Evolutionary conservation across 495 filamentous ascomycete genomes (phyloP).

Genomic region (Annulohypoxylon moriforme): DNA sequence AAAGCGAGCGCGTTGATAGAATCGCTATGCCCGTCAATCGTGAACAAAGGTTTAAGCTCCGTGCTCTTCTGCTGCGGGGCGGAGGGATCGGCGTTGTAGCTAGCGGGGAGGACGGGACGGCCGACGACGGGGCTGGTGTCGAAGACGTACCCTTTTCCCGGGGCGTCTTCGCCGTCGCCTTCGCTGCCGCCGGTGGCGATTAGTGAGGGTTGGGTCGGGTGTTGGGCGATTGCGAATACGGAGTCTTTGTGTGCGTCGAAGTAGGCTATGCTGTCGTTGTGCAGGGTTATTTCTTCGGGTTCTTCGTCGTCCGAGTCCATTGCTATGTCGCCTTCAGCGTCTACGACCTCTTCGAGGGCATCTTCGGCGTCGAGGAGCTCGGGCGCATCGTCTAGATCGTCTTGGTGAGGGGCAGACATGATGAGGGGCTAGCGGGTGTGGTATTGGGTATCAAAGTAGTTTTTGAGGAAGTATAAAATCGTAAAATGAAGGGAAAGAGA

Average conservation of each 20-base stretch:
- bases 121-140: slow-evolving; percentile 74
- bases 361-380: slow-evolving; percentile 78
- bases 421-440: slow-evolving; percentile 13
- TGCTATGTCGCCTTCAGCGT: slow-evolving; percentile 74
- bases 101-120: slow-evolving; percentile 74
- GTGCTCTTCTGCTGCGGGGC: slow-evolving; percentile 60
- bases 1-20: slow-evolving; percentile 88
- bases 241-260: slow-evolving; percentile 90
- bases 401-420: slow-evolving; percentile 56
- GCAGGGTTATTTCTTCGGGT: slow-evolving; percentile 77
- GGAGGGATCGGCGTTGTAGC: slow-evolving; percentile 75
- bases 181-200: slow-evolving; percentile 88
- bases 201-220: slow-evolving; percentile 80
- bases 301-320: slow-evolving; percentile 77
- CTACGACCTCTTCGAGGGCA: slow-evolving; percentile 71
- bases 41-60: slow-evolving; percentile 70
- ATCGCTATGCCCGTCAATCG: slow-evolving; percentile 88
- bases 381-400: slow-evolving; percentile 59
- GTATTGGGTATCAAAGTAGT: background rate
- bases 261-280: slow-evolving; percentile 92
- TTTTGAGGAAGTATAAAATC: background rate
- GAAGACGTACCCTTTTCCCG: slow-evolving; percentile 76
- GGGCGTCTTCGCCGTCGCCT: slow-evolving; percentile 74
- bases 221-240: slow-evolving; percentile 92
- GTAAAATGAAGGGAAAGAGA: background rate